Base-by-base conservation (phyloP, 2,329 filamentous ascomycete species). In the Colletotrichum salicis region DNA sequence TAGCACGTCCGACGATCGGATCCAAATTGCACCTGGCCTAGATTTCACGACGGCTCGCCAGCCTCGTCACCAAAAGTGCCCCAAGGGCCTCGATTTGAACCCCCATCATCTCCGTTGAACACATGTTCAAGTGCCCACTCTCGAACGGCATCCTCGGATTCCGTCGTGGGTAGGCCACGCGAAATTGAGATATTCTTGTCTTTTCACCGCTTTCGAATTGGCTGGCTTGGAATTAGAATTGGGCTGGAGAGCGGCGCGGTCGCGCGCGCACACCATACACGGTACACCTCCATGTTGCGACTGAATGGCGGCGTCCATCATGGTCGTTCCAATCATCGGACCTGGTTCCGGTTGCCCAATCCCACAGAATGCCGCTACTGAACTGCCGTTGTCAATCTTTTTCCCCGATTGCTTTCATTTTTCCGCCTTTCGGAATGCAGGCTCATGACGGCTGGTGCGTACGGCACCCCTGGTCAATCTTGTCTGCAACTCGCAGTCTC, bases 281-380 rank as follows among this genome's bases (percentile, higher is more conserved):
- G 12, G 12, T 41, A 41, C 37, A 41, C 24, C 45, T 63, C 45
- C 35, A n/a, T 45, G 55, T 35, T 35, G 55, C 22, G 61, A 45
- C 41, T 45, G 54, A 48, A 58, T 69, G 67, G 61, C 55, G 45
- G 15, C 37, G 37, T 41, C 37, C 37, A 41, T 60, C 51, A 24
- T 33, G 22, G 45, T 55, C 54, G 45, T 45, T 48, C 45, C 27
- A 55, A 48, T 22, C 13, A 35, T 55, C 55, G 55, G 67, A 65
- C 55, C 15, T 55, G 22, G 35, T 59, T 65, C 67, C 67, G 67
- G 27, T 55, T 33, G 19, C 54, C 67, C 54, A 55, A 70, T 70
- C 55, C 62, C 37, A 54, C 22, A 55, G 33, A 15, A 66, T 45
- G 24, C 19, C 61, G 61, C 45, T 19, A 37, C 31, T 45, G 55